Base-by-base conservation (phyloP, 345 rosid species). In the Laguncularia racemosa region DNA sequence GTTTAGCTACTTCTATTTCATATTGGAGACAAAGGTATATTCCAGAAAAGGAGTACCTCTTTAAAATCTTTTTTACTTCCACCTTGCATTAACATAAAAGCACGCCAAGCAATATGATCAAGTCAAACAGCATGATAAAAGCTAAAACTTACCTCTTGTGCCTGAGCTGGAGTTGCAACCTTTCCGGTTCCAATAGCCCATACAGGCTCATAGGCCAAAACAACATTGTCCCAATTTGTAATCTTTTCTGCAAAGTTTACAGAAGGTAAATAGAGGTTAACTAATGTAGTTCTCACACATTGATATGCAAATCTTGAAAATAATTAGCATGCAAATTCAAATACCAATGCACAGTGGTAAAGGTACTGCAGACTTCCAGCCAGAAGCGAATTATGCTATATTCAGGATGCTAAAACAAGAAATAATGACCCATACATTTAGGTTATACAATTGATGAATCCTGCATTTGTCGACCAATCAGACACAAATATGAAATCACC, bases 181-280 rank as follows among this genome's bases (percentile, higher is more conserved):
- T 89, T 89, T 62, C 93, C 96, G 18, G 95, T 89, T 69, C 93
- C 93, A 67, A 89, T 92, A 52, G 95, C 96, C 96, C 96, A 92
- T 55, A 92, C 96, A 28, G 96, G 95, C 57, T 89, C 95, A 65
- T 89, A 89, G 48, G 96, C 98, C 66, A 89, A 57, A 53, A 89
- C 96, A 61, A 92, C 82, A 69, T 84, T 59, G 7, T 76, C 55
- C 98, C 95, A 92, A 57, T 76, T 57, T 10, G 88, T 63, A 55
- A 89, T 67, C 1, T 62, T 64, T 28, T 66, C 96, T 86, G 91
- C 66, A 61, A 71, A 46, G 18, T 14, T 60, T 43, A 55, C 6
- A 14, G 13, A 21, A 54, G 21, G 20, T 54, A 44, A 28, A 54
- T 54, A 54, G 17, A 44, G 13, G 21, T 1, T 21, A 7, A 33